phyloP scores from a whole-genome alignment of 23 red algal species.

The Gracilaria domingensis region DNA sequence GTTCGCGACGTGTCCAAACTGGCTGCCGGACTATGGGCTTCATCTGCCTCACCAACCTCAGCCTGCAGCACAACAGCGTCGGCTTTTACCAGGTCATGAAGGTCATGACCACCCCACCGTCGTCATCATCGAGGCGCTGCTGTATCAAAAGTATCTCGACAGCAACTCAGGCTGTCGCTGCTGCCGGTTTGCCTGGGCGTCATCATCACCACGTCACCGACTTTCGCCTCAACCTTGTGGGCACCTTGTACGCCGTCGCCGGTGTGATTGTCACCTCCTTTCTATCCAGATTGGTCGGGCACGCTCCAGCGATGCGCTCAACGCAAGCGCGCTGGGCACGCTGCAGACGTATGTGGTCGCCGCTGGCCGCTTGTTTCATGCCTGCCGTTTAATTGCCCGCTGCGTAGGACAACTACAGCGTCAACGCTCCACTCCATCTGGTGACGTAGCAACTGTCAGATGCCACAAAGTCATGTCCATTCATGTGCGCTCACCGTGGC shows the following conservation, averaged over 20 bases:
- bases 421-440: constrained; percentile 79
- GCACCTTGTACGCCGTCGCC: constrained; percentile 80
- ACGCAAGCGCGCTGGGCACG: constrained; percentile 81
- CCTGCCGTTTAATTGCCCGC: constrained; percentile 76
- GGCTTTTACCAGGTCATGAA: constrained; percentile 99
- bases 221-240: constrained; percentile 89
- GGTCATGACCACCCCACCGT: constrained; percentile 96
- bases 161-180: constrained; percentile 75
- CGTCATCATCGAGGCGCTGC: constrained; percentile 90
- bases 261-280: constrained; percentile 90
- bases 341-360: constrained; percentile 92
- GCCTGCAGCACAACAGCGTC: constrained; percentile 92
- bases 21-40: constrained; percentile 94
- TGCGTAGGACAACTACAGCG: constrained; percentile 86
- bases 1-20: constrained; percentile 82
- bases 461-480: constrained; percentile 30
- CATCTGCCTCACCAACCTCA: constrained; percentile 96
- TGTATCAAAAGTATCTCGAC: constrained; percentile 91
- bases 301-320: constrained; percentile 88
- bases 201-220: constrained; percentile 86
- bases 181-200: constrained; percentile 95
- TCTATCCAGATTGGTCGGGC: constrained; percentile 98
- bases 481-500: constrained; percentile 72
- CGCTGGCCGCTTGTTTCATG: constrained; percentile 86
- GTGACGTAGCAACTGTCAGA: constrained; percentile 79